phyloP scores from a whole-genome alignment of 2,329 filamentous ascomycete genomes.

The Saccharata proteae region DNA sequence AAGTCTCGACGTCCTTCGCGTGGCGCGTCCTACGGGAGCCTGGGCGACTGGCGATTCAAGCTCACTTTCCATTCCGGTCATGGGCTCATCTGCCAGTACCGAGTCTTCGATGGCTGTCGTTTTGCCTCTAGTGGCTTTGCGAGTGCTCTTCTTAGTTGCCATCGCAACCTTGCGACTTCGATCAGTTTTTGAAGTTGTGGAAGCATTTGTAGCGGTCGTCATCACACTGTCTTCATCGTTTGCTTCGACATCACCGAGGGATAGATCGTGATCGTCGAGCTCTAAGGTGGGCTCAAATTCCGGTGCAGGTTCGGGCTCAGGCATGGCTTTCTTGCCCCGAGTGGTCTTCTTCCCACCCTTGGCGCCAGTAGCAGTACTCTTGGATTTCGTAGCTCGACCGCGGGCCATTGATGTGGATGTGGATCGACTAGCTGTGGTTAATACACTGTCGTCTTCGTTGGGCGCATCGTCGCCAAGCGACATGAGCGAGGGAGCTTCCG shows the following conservation, averaged over 20 bases:
- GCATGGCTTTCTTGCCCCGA: slow-evolving; percentile 22
- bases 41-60: background rate
- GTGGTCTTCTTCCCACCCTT: slow-evolving; percentile 39
- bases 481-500: slow-evolving; percentile 28
- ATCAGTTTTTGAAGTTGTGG: slow-evolving; percentile 19
- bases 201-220: slow-evolving; percentile 29
- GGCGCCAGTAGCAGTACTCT: slow-evolving; percentile 21
- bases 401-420: slow-evolving; percentile 26
- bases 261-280: background rate
- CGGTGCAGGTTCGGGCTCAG: slow-evolving; percentile 6
- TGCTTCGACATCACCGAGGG: slow-evolving; percentile 9
- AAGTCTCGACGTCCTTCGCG: slow-evolving; percentile 1
- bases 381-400: slow-evolving; percentile 27
- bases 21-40: background rate
- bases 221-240: slow-evolving; percentile 46
- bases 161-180: slow-evolving; percentile 26
- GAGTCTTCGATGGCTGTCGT: slow-evolving; percentile 17
- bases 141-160: slow-evolving; percentile 17
- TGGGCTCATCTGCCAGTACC: slow-evolving; percentile 1
- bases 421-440: slow-evolving; percentile 31
- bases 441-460: slow-evolving; percentile 44
- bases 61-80: background rate
- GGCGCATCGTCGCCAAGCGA: slow-evolving; percentile 33
- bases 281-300: slow-evolving; percentile 3
- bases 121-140: slow-evolving; percentile 25